phyloP scores from a whole-genome alignment of 768 basidiomycete species.

The Infundibulicybe gibba region DNA sequence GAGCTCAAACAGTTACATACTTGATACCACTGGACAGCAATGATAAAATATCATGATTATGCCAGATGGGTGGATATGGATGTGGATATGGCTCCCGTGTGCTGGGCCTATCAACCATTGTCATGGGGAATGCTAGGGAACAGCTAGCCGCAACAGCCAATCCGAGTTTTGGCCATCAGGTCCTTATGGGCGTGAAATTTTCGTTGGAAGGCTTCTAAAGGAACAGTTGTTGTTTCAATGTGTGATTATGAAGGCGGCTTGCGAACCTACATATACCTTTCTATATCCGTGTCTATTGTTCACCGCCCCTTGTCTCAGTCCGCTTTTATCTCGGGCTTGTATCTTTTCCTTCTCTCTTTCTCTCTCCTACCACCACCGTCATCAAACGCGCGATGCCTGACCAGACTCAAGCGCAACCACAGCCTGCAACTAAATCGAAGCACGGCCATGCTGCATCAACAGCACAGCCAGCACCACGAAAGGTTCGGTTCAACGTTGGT shows the following conservation, averaged over 20 bases:
- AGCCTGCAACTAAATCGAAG: constrained; percentile 30
- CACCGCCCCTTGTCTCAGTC: constrained; percentile 2
- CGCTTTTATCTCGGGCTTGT: constrained; percentile 11
- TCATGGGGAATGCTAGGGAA: constrained; percentile 13
- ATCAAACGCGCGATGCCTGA: constrained; percentile 19
- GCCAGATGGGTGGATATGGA: too few species aligned
- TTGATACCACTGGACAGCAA: too few species aligned
- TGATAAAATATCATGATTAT: too few species aligned
- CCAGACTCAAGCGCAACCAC: constrained; percentile 10
- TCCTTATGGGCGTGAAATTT: constrained; percentile 10
- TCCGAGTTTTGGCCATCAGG: neutral
- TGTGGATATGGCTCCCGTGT: too few species aligned
- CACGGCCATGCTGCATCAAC: constrained; percentile 36
- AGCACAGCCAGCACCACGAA: constrained; percentile 60
- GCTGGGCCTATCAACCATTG: neutral
- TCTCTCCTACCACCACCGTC: constrained; percentile 7
- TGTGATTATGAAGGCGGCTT: constrained; percentile 1
- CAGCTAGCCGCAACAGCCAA: neutral
- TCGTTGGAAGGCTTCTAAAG: constrained; percentile 9
- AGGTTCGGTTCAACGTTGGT: constrained; percentile 89
- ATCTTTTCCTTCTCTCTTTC: constrained; percentile 9
- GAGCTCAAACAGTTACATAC: too few species aligned
- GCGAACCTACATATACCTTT: constrained; percentile 11
- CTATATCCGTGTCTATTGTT: constrained; percentile 14
- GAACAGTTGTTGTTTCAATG: constrained; percentile 14